A percentile compares a stretch with the other conserved stretches of the same genome.
Conservation (phyloP, 2,329 filamentous ascomycete species). For the Penicillium psychrosexuale region DNA sequence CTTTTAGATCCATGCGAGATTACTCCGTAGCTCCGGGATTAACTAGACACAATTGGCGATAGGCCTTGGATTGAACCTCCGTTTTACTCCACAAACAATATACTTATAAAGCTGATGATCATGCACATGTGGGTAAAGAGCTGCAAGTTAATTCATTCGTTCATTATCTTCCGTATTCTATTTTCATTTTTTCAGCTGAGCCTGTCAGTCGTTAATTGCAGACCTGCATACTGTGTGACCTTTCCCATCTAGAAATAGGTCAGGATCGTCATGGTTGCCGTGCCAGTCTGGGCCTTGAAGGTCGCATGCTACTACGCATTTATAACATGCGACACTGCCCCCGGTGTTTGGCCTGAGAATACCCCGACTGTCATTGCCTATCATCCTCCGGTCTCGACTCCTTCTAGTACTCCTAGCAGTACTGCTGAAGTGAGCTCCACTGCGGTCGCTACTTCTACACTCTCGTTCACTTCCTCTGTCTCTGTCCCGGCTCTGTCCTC, state of each 20-base stretch:
- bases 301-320: constrained; percentile 30
- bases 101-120: constrained; percentile 11
- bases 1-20: not conserved
- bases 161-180: constrained; percentile 2
- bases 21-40: not conserved
- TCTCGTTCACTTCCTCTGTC: constrained; percentile 7
- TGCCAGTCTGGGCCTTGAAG: constrained; percentile 22
- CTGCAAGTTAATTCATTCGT: constrained; percentile 11
- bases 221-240: constrained; percentile 14
- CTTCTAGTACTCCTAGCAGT: constrained; percentile 12
- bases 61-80: constrained; percentile 1
- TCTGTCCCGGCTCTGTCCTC: not conserved
- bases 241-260: constrained; percentile 10
- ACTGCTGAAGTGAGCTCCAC: constrained; percentile 4
- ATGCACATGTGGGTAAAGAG: constrained; percentile 3
- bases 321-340: constrained; percentile 33
- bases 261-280: constrained; percentile 23
- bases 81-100: not conserved
- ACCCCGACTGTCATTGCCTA: constrained; percentile 24
- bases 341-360: constrained; percentile 27
- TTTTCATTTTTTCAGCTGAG: constrained; percentile 2
- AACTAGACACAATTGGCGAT: constrained; percentile 12
- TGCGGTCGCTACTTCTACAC: constrained; percentile 1
- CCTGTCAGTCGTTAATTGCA: constrained; percentile 13
- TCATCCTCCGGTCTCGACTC: constrained; percentile 4